Evolutionary conservation across 2,329 filamentous ascomycete genomes (phyloP), one percentile per base, ranked within the genome.

Genomic region (Penicillium sp.): DNA sequence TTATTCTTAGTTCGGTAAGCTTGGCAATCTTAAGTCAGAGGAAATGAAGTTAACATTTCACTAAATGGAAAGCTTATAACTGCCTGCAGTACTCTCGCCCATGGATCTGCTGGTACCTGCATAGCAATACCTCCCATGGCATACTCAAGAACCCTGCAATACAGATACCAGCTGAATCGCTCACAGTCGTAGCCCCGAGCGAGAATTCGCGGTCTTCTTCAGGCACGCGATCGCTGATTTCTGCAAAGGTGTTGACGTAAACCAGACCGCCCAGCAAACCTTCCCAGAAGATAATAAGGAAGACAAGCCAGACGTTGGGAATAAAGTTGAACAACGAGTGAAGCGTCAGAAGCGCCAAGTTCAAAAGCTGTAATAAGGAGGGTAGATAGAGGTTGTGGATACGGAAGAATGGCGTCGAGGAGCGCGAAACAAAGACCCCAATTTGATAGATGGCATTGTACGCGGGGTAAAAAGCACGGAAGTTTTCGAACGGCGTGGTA

Each of bases 381-480:
- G 92, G 92, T 0, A 89, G 62, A 67, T 97, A 97, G 1, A 97
- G 80, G 44, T 84, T 78, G 62, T 88, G 88, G 38, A 97, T 81
- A 25, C 92, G 86, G 60, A 95, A 69, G 69, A 96, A 95, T 0
- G 92, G 90, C 0, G 90, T 91, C 0, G 90, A 95, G 0, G 91
- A 95, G 14, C 94, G 87, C 0, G 92, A 96, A 62, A 97, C 83
- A 74, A 97, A 97, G 57, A 97, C 94, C 49, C 94, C 94, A 2
- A 92, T 78, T 76, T 99, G 92, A 72, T 99, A 97, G 55, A 97
- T 86, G 51, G 95, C 92, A 57, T 88, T 88, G 71, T 99, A 99
- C 56, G 92, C 90, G 0, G 92, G 92, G 65, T 99, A 99, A 70
- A 96, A 97, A 28, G 86, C 87, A 36, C 92, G 86, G 68, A 86